Evolutionary conservation across 2,329 filamentous ascomycete genomes (phyloP).

Genomic region (Cyclaneusma minus): DNA sequence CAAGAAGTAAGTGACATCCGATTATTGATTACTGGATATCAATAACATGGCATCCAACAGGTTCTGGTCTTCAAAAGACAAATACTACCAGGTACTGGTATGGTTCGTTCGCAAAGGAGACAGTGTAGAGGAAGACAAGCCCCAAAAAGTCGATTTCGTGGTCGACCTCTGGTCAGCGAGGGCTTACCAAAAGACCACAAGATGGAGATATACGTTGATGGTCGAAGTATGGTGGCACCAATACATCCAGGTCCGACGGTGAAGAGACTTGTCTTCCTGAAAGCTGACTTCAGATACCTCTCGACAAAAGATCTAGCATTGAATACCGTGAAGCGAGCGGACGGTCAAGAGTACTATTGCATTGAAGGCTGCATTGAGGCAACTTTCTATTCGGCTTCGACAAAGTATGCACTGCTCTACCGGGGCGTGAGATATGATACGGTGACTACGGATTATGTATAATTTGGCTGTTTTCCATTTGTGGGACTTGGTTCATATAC

Average conservation of each 20-base stretch:
- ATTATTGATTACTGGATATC: background rate
- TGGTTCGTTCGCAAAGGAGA: slow-evolving; percentile 9
- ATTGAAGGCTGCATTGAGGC: slow-evolving; percentile 4
- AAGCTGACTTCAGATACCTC: slow-evolving; percentile 4
- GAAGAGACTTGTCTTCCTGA: slow-evolving; percentile 3
- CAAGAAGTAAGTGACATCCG: slow-evolving; percentile 2
- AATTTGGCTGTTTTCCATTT: too few relatives aligned
- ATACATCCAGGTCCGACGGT: slow-evolving; percentile 3
- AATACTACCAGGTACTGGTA: slow-evolving; percentile 3
- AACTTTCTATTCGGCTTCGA: slow-evolving; percentile 6
- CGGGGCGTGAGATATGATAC: slow-evolving; percentile 5
- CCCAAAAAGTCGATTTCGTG: slow-evolving; percentile 3
- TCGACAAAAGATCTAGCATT: slow-evolving; percentile 2
- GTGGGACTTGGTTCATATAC: too few relatives aligned
- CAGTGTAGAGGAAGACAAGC: slow-evolving; percentile 5
- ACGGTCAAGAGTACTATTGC: slow-evolving; percentile 4
- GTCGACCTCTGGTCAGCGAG: slow-evolving; percentile 1
- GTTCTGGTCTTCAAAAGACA: slow-evolving; percentile 4
- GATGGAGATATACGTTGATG: slow-evolving; percentile 4
- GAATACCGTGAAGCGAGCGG: background rate
- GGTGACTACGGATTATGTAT: slow-evolving; percentile 7
- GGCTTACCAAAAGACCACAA: slow-evolving; percentile 1
- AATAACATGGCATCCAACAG: slow-evolving; percentile 1
- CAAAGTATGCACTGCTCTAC: slow-evolving; percentile 6
- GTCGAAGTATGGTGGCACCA: slow-evolving; percentile 3